phyloP scores from a whole-genome alignment of 148 eudicot genomes.

The Pouteria glomerata region DNA sequence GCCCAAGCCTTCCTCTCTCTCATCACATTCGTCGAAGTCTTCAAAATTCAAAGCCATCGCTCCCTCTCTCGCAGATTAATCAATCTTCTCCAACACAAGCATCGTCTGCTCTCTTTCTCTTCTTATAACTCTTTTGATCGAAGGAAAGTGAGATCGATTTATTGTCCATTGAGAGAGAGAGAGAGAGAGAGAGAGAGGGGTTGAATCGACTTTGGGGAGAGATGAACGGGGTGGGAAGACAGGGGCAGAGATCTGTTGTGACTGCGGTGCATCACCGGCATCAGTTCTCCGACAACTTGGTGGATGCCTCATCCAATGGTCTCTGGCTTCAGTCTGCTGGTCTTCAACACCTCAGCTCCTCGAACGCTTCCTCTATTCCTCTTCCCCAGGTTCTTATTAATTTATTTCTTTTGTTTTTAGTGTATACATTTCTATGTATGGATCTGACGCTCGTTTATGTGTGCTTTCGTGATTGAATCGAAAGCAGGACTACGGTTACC shows the following conservation, averaged over 20 bases:
- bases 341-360: slow-evolving; percentile 51
- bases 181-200: not conserved
- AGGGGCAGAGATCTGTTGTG: slow-evolving; percentile 68
- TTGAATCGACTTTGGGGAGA: slow-evolving; percentile 10
- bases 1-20: too few relatives aligned
- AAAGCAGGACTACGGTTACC: slow-evolving; percentile 65
- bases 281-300: slow-evolving; percentile 74
- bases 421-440: not conserved
- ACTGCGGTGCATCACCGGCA: slow-evolving; percentile 70
- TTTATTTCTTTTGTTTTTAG: not conserved
- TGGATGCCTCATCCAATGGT: slow-evolving; percentile 59
- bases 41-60: not conserved
- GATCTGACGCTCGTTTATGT: slow-evolving; percentile 10
- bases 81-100: not conserved
- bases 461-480: slow-evolving; percentile 1
- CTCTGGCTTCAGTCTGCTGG: slow-evolving; percentile 74
- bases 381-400: slow-evolving; percentile 39
- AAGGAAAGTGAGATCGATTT: too few relatives aligned
- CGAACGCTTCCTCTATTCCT: slow-evolving; percentile 27
- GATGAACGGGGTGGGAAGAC: slow-evolving; percentile 63
- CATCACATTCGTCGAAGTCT: too few relatives aligned
- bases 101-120: not conserved
- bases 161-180: slow-evolving; percentile 17
- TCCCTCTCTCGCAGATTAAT: too few relatives aligned
- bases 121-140: not conserved